Base-by-base conservation (phyloP, 2,329 filamentous ascomycete genomes). In the Fusarium begoniae region DNA sequence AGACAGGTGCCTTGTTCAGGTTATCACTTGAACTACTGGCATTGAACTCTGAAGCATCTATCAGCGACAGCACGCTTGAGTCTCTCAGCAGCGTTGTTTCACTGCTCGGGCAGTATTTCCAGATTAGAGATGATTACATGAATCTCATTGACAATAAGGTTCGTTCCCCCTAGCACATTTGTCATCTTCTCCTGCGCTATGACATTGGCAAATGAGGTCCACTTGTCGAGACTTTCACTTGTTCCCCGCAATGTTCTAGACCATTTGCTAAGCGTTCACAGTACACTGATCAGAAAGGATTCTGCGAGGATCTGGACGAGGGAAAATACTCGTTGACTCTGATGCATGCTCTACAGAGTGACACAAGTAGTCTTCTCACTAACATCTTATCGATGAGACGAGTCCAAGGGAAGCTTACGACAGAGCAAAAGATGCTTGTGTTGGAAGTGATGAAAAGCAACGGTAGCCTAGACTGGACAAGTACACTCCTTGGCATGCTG, bases 41-140 rank as follows among this genome's bases (percentile, higher is more conserved):
- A 4, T n/a, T 53, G 15, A 53, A 53, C n/a, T 2, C 45, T 38
- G 5, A 20, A 44, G 13, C 10, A 7, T 6, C 50, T 17, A 5
- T 30, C 2, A 44, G 9, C 45, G 38, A 3, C 28, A 62, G 15
- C n/a, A 22, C n/a, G 8, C 30, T 53, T 20, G 32, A 53, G 0
- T 53, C 48, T 20, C 48, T 53, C 22, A 53, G 32, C 4, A 53
- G 30, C 6, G 6, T 37, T 37, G 30, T 53, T 15, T 53, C 48
- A 11, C 11, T 68, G 0, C 44, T 45, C 17, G 65, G 62, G 1
- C 59, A 56, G 3, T 68, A 68, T 32, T 68, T 68, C 13, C 61
- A 68, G 22, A 60, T 66, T 1, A 55, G 61, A 1, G 65, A 68
- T 20, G 65, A 68, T 20, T 68, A 68, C n/a, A 41, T 45, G 40